Conservation (phyloP, 2,329 filamentous ascomycete genomes). For the Colletotrichum gigasporum region DNA sequence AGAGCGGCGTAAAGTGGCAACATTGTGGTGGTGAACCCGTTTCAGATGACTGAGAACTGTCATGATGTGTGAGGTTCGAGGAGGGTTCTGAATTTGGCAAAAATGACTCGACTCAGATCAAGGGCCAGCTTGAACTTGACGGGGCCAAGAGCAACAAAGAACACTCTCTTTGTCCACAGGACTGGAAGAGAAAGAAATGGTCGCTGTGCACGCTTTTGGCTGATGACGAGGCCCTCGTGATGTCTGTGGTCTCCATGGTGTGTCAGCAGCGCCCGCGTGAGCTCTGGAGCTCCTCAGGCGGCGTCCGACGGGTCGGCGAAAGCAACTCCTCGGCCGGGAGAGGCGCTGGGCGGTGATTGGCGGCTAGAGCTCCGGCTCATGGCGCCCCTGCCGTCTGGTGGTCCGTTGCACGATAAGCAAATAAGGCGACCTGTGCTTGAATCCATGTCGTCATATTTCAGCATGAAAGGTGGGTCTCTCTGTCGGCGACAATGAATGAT, state of each 20-base stretch:
- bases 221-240: constrained; percentile 21
- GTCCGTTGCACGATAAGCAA: neutral
- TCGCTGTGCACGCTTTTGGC: neutral
- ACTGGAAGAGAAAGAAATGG: neutral
- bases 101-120: neutral
- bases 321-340: constrained; percentile 20
- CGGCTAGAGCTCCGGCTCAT: neutral
- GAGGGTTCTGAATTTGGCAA: neutral
- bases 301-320: constrained; percentile 9
- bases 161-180: neutral
- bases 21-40: constrained; percentile 56
- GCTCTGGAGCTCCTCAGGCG: neutral
- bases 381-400: neutral
- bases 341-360: constrained; percentile 8
- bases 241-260: neutral
- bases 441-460: constrained; percentile 20
- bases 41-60: constrained; percentile 26
- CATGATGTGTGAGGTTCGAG: constrained; percentile 19
- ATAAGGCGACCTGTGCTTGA: neutral
- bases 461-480: neutral
- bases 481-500: neutral
- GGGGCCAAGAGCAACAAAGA: neutral
- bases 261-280: neutral
- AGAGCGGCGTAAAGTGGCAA: constrained; percentile 54
- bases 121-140: neutral